phyloP scores from a whole-genome alignment of 2,329 filamentous ascomycete species.

The Ramularia endophylla region DNA sequence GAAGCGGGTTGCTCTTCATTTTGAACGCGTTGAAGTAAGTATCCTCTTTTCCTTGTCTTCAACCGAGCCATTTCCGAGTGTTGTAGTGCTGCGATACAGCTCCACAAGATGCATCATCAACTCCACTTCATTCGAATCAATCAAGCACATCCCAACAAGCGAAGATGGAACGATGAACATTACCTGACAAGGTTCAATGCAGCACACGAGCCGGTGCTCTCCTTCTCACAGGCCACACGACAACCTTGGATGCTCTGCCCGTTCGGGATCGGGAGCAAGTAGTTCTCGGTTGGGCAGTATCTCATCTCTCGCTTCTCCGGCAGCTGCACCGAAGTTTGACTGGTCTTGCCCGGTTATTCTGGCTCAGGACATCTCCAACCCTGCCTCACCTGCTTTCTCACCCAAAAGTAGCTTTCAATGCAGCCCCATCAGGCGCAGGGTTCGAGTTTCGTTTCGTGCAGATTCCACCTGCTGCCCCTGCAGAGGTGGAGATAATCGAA shows the following conservation, averaged over 20 bases:
- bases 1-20: slow-evolving; percentile 46
- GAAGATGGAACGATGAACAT: background rate
- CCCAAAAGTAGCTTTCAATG: slow-evolving; percentile 50
- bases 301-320: slow-evolving; percentile 52
- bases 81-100: too few relatives aligned
- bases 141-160: slow-evolving; percentile 12
- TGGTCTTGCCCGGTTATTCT: slow-evolving; percentile 49
- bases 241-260: slow-evolving; percentile 57
- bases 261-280: slow-evolving; percentile 56
- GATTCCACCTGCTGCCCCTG: slow-evolving; percentile 37
- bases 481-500: slow-evolving; percentile 55
- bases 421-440: slow-evolving; percentile 43
- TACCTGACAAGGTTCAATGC: slow-evolving; percentile 1
- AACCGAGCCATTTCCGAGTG: too few relatives aligned
- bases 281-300: slow-evolving; percentile 56
- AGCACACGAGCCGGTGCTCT: slow-evolving; percentile 59
- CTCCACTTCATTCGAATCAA: too few relatives aligned
- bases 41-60: too few relatives aligned
- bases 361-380: slow-evolving; percentile 50
- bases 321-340: slow-evolving; percentile 52
- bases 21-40: slow-evolving; percentile 50
- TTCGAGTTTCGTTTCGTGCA: slow-evolving; percentile 59
- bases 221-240: slow-evolving; percentile 61
- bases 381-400: slow-evolving; percentile 54
- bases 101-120: too few relatives aligned